Evolutionary conservation across 2,329 filamentous ascomycete species (phyloP).

Genomic region (Daldinia sp.): DNA sequence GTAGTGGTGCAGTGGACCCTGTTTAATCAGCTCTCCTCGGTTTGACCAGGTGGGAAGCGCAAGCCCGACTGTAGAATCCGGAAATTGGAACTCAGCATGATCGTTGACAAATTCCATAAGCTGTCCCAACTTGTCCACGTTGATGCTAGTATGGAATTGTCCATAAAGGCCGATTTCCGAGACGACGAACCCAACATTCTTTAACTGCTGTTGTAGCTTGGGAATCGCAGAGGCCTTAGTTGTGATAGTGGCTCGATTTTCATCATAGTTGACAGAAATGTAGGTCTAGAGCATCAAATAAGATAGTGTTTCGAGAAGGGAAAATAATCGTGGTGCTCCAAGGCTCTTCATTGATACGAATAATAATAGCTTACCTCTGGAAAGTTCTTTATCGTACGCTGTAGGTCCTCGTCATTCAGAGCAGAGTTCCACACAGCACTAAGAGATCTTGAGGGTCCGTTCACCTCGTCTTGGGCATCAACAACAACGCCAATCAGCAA

Average conservation of each 20-base stretch:
- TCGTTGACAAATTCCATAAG: slow-evolving; percentile 44
- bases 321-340: too few relatives aligned
- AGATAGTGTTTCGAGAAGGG: slow-evolving; percentile 2
- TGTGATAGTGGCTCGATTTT: slow-evolving; percentile 50
- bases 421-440: slow-evolving; percentile 41
- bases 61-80: slow-evolving; percentile 42
- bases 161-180: slow-evolving; percentile 46
- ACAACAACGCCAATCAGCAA: slow-evolving; percentile 51
- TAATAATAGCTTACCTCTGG: slow-evolving; percentile 21
- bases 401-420: slow-evolving; percentile 30
- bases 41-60: slow-evolving; percentile 40
- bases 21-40: slow-evolving; percentile 33
- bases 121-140: slow-evolving; percentile 24
- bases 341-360: neutral
- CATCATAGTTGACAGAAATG: slow-evolving; percentile 49
- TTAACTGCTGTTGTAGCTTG: slow-evolving; percentile 40
- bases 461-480: slow-evolving; percentile 46
- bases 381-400: slow-evolving; percentile 20
- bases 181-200: slow-evolving; percentile 40
- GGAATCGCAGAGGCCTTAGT: slow-evolving; percentile 30
- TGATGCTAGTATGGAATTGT: slow-evolving; percentile 43
- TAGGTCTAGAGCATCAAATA: slow-evolving; percentile 11
- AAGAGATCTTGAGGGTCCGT: slow-evolving; percentile 32
- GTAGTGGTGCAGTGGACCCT: slow-evolving; percentile 41
- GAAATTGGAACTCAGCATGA: slow-evolving; percentile 45